Evolutionary conservation across 1,284 basidiomycete genomes (phyloP).

Genomic region (Ganoderma lingzhi): DNA sequence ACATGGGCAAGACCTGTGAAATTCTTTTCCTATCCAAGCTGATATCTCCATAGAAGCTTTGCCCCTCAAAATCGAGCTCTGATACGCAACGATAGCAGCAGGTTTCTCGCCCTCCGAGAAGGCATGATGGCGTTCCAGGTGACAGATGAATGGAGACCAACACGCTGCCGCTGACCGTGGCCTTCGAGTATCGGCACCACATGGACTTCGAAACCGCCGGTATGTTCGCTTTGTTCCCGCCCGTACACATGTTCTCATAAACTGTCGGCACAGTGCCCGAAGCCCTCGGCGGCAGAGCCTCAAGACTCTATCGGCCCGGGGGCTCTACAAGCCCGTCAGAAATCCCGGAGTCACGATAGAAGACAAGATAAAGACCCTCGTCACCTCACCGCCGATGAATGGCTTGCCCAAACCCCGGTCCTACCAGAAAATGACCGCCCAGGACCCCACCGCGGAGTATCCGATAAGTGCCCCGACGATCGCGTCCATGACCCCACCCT

Average conservation of each 20-base stretch:
- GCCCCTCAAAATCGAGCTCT: too few species aligned
- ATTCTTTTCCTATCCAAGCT: too few species aligned
- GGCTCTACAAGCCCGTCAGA: background rate
- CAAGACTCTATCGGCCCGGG: background rate
- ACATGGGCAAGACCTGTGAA: too few species aligned
- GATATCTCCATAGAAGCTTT: too few species aligned
- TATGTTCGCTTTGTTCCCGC: background rate
- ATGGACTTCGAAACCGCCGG: background rate
- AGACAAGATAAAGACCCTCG: background rate
- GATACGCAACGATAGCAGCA: background rate
- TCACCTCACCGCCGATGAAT: background rate
- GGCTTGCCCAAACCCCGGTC: background rate
- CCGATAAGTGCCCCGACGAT: conserved; percentile 14
- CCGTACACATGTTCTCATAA: background rate
- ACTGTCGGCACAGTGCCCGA: background rate
- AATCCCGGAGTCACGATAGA: background rate
- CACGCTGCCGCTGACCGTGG: conserved; percentile 1
- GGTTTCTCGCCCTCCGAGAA: background rate
- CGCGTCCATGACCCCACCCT: background rate
- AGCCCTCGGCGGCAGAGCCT: background rate
- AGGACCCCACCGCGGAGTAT: conserved; percentile 20
- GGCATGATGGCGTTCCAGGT: background rate
- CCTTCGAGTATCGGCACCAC: too few species aligned
- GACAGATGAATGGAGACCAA: background rate
- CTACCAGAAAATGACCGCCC: background rate